Base-by-base conservation (phyloP, 2,329 filamentous ascomycete genomes). In the Talaromyces sp. region DNA sequence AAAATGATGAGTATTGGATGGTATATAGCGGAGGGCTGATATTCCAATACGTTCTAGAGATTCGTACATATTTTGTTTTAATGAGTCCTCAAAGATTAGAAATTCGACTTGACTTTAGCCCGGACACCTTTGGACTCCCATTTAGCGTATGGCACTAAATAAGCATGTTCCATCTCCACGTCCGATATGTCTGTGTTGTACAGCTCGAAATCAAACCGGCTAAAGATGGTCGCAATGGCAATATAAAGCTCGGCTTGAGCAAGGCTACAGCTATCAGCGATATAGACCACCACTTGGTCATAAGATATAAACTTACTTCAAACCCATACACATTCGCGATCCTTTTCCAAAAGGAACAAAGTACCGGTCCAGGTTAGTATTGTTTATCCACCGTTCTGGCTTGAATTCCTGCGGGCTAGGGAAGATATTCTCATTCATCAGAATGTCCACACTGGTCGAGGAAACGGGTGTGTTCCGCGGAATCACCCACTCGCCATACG, bases 291-390 rank as follows among this genome's bases (percentile, higher is more conserved):
- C 16, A 30, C 3, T 23, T 23, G 23, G 27, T 4, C 31, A 40
- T 31, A 4, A 16, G 10, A 18, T 27, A 64, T 66, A 12, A 10
- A 73, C 70, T 82, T 77, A 56, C 78, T 78, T 18, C 80, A 81
- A 16, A 78, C 71, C 63, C 79, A 83, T 66, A 18, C 44, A 51
- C 44, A 51, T 51, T 51, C 44, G 18, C 8, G 44, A 51, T 4
- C 44, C 44, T 51, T 9, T 27, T 5, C 44, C 44, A 28, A 51
- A 51, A 16, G 44, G 44, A 14, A 51, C 44, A 51, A 51, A 51
- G 12, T 51, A 51, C 44, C 44, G 44, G 44, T 51, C 44, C 75
- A 76, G 31, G 78, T 68, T 3, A 68, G n/a, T 18, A n/a, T 42
- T 44, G 23, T 61, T 23, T 4, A 75, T 66, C 73, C 75, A 79